Evolutionary conservation across 2,329 filamentous ascomycete genomes (phyloP).

Genomic region (Ophiognomonia clavigignenti-juglandacearum): DNA sequence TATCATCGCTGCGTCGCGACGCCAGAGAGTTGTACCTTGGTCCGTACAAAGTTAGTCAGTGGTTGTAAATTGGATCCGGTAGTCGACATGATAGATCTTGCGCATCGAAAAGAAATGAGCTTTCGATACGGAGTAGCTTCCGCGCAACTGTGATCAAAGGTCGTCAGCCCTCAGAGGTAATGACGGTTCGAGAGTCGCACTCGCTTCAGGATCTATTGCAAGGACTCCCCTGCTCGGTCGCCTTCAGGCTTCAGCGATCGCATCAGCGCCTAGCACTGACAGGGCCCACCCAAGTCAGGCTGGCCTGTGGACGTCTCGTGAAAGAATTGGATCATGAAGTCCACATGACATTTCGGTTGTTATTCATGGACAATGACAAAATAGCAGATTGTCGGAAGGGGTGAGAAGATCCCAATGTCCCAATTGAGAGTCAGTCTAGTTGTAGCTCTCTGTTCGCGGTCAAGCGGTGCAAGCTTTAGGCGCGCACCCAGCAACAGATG

Average conservation of each 20-base stretch:
- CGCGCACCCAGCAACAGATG: too few relatives aligned
- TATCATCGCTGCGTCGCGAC: not conserved
- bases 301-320: not conserved
- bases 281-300: not conserved
- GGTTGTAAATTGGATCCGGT: not conserved
- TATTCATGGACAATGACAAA: not conserved
- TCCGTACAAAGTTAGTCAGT: not conserved
- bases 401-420: too few relatives aligned
- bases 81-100: not conserved
- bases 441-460: too few relatives aligned
- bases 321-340: not conserved
- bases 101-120: too few relatives aligned
- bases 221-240: not conserved
- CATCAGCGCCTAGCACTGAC: conserved; percentile 1
- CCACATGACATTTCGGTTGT: not conserved
- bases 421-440: too few relatives aligned
- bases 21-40: not conserved
- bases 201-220: not conserved
- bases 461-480: too few relatives aligned
- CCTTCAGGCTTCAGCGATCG: too few relatives aligned
- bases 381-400: too few relatives aligned
- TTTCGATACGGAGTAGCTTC: too few relatives aligned
- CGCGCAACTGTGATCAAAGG: too few relatives aligned
- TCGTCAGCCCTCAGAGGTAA: not conserved
- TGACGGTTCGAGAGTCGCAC: not conserved